Percentiles rank a stretch among this genome's conserved stretches.
These are phyloP conservation scores for Mycena vitilis DNA, from an alignment of 768 basidiomycete genomes.

Conservation along the genomic window DNA sequence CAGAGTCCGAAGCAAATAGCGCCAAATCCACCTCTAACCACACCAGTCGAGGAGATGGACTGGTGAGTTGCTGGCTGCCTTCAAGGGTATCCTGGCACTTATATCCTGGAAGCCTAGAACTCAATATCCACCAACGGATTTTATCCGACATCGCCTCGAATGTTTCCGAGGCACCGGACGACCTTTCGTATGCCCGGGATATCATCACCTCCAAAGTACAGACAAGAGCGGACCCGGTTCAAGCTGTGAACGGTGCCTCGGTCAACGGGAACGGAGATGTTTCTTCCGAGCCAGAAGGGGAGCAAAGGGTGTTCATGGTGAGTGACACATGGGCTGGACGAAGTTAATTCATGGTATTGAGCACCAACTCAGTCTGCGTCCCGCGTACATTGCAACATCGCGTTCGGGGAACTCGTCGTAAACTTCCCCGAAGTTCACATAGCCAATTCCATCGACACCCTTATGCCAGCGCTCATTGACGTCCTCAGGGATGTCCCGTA, in stretches of 20 bases:
- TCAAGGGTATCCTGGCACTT: constrained; percentile 9
- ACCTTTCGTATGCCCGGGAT: constrained; percentile 60
- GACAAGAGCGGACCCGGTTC: constrained; percentile 47
- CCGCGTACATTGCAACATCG: constrained; percentile 82
- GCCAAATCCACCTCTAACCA: neutral
- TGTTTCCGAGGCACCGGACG: constrained; percentile 60
- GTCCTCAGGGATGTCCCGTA: constrained; percentile 78
- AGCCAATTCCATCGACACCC: constrained; percentile 58
- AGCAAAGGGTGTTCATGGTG: constrained; percentile 70
- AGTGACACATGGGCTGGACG: constrained; percentile 30
- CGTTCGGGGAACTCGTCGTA: constrained; percentile 82
- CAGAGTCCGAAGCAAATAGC: constrained; percentile 2
- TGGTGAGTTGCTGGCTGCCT: constrained; percentile 50
- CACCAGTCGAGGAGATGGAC: constrained; percentile 53
- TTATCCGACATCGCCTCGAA: constrained; percentile 78
- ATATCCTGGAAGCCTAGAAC: constrained; percentile 66
- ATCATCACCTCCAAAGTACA: constrained; percentile 73
- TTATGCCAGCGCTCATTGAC: constrained; percentile 72
- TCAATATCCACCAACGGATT: constrained; percentile 82
- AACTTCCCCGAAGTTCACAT: constrained; percentile 70
- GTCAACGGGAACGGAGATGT: constrained; percentile 40
- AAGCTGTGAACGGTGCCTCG: constrained; percentile 34
- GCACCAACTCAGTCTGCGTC: constrained; percentile 66
- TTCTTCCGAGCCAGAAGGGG: constrained; percentile 42
- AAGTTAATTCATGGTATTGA: constrained; percentile 19